Evolutionary conservation across 805 yeast species (phyloP), one percentile per base, ranked within the genome.

Genomic region (Metschnikowia lachancei): DNA sequence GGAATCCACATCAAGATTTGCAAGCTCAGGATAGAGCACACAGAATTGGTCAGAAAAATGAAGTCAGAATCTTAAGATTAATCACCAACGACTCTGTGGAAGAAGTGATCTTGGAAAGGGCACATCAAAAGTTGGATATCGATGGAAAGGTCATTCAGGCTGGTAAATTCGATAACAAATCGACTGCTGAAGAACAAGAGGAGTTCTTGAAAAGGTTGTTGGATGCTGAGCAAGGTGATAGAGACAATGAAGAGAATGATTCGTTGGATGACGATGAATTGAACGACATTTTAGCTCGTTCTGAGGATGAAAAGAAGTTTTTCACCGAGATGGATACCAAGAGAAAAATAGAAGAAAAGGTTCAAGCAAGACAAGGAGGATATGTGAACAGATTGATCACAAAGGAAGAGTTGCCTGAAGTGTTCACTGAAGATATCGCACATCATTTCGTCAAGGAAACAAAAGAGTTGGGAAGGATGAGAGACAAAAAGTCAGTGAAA

Each of bases 21-120:
- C 95, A 87, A 64, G 95, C 94, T 1, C 95, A 87, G 66, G 95
- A 87, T 66, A 77, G 95, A 72, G 95, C 95, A 1, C 95, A 87
- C 65, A 80, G 95, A 75, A 87, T 87, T 64, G 95, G 95, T 36
- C 95, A 87, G 61, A 87, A 86, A 74, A 87, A 87, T 63, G 95
- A 87, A 63, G 95, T 87, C 46, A 74, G 92, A 63, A 87, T 87
- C 57, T 74, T 86, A 62, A 76, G 95, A 67, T 76, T 87, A 62
- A 86, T 87, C 53, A 84, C 92, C 2, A 80, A 83, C 43, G 92
- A 86, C 59, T 84, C 95, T 2, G 89, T 87, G 29, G 95, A 87
- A 67, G 95, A 87, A 61, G 85, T 83, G 22, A 86, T 87, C 51
- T 72, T 87, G 56, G 92, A 86, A 59, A 77, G 90, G 63, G 95